These are phyloP conservation scores for Flaveria robusta DNA, from an alignment of 129 eudicot species.

Conservation along the genomic window DNA sequence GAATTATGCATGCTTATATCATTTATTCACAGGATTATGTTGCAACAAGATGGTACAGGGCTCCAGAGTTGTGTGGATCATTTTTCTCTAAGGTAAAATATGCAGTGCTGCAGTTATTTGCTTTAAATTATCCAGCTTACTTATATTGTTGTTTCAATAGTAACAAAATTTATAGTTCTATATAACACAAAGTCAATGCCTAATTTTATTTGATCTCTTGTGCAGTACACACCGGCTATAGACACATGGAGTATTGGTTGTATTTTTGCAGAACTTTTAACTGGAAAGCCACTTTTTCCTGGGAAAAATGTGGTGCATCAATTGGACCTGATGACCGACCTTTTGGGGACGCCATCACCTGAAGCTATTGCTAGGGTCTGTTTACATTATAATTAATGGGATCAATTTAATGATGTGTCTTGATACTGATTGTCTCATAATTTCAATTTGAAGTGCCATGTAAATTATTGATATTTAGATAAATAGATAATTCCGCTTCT, in stretches of 20 bases:
- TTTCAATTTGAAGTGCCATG: neutral
- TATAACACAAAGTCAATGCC: neutral
- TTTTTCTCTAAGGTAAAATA: conserved; percentile 86
- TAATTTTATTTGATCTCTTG: neutral
- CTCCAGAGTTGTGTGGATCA: conserved; percentile 97
- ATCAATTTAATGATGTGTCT: neutral
- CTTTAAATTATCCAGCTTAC: neutral
- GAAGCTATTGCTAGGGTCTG: conserved; percentile 91
- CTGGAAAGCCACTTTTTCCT: conserved; percentile 91
- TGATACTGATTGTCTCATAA: neutral
- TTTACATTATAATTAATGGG: conserved; percentile 9
- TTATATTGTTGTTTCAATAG: neutral
- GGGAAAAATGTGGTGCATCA: conserved; percentile 97
- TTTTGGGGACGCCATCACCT: conserved; percentile 91
- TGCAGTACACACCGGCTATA: conserved; percentile 97
- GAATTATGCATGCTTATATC: neutral
- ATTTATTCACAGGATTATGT: conserved; percentile 71
- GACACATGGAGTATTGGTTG: conserved; percentile 99
- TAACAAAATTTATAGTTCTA: neutral
- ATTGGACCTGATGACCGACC: conserved; percentile 89
- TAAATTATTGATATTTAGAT: neutral
- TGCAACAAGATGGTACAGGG: conserved; percentile 98
- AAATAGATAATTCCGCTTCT: neutral
- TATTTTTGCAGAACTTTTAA: conserved; percentile 91
- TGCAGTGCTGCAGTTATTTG: neutral